A percentile compares a stretch with the other conserved stretches of the same genome.
Evolutionary conservation across 2,329 filamentous ascomycete genomes (phyloP).

Genomic region (Cadophora sp.): DNA sequence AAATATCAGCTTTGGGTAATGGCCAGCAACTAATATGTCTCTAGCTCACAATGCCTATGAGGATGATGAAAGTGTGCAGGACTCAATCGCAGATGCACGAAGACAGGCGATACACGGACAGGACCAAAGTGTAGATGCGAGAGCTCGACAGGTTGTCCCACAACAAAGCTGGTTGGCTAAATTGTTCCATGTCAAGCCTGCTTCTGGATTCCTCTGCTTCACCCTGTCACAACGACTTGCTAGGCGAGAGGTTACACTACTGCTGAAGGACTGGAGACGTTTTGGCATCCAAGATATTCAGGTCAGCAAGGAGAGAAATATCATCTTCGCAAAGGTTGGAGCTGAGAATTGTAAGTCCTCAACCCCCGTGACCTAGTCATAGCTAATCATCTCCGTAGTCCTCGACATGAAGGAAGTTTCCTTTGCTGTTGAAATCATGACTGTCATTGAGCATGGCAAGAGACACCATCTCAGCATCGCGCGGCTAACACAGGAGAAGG

Average conservation of each 20-base stretch:
- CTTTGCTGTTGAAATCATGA: slow-evolving; percentile 87
- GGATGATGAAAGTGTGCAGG: slow-evolving; percentile 38
- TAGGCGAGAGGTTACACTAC: slow-evolving; percentile 76
- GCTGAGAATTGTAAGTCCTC: slow-evolving; percentile 76
- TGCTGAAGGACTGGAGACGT: slow-evolving; percentile 66
- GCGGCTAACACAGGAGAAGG: slow-evolving; percentile 86
- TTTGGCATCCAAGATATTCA: slow-evolving; percentile 81
- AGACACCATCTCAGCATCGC: slow-evolving; percentile 79
- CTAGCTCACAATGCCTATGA: slow-evolving; percentile 40
- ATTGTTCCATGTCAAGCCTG: slow-evolving; percentile 88
- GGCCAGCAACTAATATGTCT: slow-evolving; percentile 24
- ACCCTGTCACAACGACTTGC: slow-evolving; percentile 73
- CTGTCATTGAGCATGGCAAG: slow-evolving; percentile 84
- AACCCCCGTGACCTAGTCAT: neutral
- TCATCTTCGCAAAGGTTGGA: slow-evolving; percentile 80
- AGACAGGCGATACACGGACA: slow-evolving; percentile 42
- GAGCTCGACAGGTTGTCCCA: slow-evolving; percentile 61
- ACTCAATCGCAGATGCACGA: slow-evolving; percentile 36
- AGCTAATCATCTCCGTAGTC: slow-evolving; percentile 55
- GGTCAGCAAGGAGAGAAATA: slow-evolving; percentile 79
- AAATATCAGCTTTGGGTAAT: neutral
- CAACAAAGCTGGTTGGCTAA: slow-evolving; percentile 89
- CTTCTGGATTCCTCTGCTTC: slow-evolving; percentile 77
- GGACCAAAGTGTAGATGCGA: slow-evolving; percentile 45
- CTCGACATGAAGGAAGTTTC: slow-evolving; percentile 86